phyloP scores from a whole-genome alignment of 2,329 filamentous ascomycete genomes.

The Colletotrichum shisoi region DNA sequence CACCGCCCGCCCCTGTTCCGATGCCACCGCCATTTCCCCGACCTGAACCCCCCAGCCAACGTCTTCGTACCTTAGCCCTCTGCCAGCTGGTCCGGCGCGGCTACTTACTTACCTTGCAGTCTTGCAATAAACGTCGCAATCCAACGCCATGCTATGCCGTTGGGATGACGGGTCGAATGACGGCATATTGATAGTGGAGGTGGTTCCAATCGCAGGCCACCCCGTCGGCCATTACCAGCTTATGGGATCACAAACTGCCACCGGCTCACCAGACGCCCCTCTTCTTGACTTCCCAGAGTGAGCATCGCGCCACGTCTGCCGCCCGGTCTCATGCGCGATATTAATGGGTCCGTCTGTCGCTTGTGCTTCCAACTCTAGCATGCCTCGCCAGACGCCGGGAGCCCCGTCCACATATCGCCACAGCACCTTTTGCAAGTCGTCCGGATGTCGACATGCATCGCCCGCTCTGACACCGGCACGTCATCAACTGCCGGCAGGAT shows the following conservation, averaged over 20 bases:
- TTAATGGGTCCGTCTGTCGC: background rate
- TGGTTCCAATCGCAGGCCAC: conserved; percentile 14
- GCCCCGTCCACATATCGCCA: conserved; percentile 12
- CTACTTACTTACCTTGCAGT: conserved; percentile 26
- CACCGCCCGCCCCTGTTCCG: conserved; percentile 28
- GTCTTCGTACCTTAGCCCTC: conserved; percentile 29
- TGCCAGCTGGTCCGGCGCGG: conserved; percentile 34
- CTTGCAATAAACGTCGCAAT: conserved; percentile 28
- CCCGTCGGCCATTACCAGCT: conserved; percentile 22
- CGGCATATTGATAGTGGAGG: conserved; percentile 7
- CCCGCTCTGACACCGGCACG: conserved; percentile 33
- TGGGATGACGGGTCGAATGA: conserved; percentile 12
- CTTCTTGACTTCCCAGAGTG: conserved; percentile 8
- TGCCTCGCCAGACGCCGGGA: conserved; percentile 6
- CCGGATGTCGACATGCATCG: conserved; percentile 31
- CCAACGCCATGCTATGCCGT: conserved; percentile 27
- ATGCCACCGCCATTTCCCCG: conserved; percentile 34
- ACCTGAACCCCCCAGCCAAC: conserved; percentile 21
- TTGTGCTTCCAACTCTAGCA: conserved; percentile 12
- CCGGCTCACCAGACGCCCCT: conserved; percentile 8
- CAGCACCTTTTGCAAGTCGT: conserved; percentile 7
- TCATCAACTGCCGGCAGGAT: conserved; percentile 32
- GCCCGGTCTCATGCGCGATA: conserved; percentile 3
- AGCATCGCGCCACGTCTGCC: conserved; percentile 13
- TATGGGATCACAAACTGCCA: conserved; percentile 19